Evolutionary conservation across 495 filamentous ascomycete genomes (phyloP).

Genomic region (Pseudoneurospora amorphoporcata): DNA sequence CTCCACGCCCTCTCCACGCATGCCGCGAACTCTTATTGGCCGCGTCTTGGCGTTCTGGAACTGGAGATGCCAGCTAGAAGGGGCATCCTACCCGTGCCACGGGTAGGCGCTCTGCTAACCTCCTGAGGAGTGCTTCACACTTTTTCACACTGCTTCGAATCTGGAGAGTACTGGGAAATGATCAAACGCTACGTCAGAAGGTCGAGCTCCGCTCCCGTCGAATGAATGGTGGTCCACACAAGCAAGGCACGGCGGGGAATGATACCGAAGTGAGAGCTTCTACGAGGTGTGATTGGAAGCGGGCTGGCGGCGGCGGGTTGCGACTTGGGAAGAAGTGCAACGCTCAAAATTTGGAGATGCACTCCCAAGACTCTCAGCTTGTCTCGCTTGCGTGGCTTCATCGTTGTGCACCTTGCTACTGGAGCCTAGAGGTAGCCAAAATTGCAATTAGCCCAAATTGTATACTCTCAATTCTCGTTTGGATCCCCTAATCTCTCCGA

Average conservation of each 20-base stretch:
- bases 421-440: neutral
- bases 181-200: constrained; percentile 7
- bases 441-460: neutral
- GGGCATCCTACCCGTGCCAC: too few species aligned
- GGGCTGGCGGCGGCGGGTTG: neutral
- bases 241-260: neutral
- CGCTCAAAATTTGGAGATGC: neutral
- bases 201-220: neutral
- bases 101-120: neutral
- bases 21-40: neutral
- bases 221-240: neutral
- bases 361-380: neutral
- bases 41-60: neutral
- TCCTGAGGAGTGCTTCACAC: neutral
- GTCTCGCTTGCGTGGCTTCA: neutral
- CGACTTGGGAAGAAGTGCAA: neutral
- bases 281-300: neutral
- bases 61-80: neutral
- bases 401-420: neutral
- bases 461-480: neutral
- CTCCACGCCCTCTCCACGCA: neutral
- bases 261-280: neutral
- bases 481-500: neutral
- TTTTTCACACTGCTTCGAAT: neutral
- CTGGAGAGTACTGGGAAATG: neutral